Percentiles rank a stretch among this genome's conserved stretches.
These are phyloP conservation scores for Suillus clintonianus DNA, from an alignment of 768 basidiomycete genomes.

Conservation along the genomic window DNA sequence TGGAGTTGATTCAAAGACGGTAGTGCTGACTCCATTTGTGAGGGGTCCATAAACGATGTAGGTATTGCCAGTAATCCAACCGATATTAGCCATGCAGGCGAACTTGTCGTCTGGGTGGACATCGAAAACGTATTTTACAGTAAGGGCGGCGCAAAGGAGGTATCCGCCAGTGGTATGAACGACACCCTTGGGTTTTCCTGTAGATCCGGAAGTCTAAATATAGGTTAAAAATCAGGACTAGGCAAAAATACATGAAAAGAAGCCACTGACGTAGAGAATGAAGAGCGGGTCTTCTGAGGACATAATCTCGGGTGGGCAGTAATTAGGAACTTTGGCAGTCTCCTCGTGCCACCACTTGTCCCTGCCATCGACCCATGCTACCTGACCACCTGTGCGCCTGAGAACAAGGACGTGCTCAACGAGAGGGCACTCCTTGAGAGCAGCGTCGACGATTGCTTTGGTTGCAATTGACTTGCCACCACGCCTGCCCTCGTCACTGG, in stretches of 20 bases:
- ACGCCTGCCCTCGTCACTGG: slow-evolving; percentile 90
- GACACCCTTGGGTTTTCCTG: slow-evolving; percentile 96
- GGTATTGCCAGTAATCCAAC: slow-evolving; percentile 98
- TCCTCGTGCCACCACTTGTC: slow-evolving; percentile 99
- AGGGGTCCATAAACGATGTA: slow-evolving; percentile 97
- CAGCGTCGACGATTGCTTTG: slow-evolving; percentile 91
- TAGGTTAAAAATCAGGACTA: slow-evolving; percentile 7
- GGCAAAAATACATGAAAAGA: neutral
- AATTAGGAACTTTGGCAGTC: slow-evolving; percentile 76
- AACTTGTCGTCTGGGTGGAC: slow-evolving; percentile 95
- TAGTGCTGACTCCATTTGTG: slow-evolving; percentile 78
- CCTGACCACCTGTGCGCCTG: slow-evolving; percentile 79
- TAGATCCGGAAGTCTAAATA: slow-evolving; percentile 85
- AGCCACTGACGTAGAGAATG: slow-evolving; percentile 87
- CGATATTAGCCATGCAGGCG: slow-evolving; percentile 98
- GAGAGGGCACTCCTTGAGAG: slow-evolving; percentile 77
- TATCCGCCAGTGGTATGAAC: slow-evolving; percentile 90
- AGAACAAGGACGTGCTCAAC: slow-evolving; percentile 94
- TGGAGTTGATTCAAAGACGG: slow-evolving; percentile 95
- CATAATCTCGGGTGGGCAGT: slow-evolving; percentile 90
- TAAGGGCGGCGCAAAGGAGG: slow-evolving; percentile 87
- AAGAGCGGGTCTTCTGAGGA: slow-evolving; percentile 94
- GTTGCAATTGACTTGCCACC: slow-evolving; percentile 96
- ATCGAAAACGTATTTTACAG: slow-evolving; percentile 97
- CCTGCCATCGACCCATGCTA: slow-evolving; percentile 79